phyloP scores from a whole-genome alignment of 345 rosid species.

The Triadica sebifera region DNA sequence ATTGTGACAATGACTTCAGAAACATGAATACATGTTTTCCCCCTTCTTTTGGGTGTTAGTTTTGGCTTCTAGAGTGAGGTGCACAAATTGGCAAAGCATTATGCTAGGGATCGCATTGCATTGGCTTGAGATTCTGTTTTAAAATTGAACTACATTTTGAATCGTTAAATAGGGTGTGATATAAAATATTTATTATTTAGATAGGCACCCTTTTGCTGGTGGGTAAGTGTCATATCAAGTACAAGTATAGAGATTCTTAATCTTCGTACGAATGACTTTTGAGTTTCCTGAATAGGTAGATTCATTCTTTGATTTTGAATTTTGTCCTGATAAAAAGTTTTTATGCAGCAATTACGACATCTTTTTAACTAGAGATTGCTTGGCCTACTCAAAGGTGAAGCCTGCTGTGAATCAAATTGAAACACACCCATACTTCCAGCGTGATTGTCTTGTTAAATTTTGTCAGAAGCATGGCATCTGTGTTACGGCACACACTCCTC shows the following conservation, averaged over 20 bases:
- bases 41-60: background rate
- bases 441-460: slow-evolving; percentile 80
- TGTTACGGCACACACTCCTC: slow-evolving; percentile 87
- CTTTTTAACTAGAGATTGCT: slow-evolving; percentile 81
- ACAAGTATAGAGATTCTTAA: background rate
- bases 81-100: background rate
- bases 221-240: background rate
- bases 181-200: no score
- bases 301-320: background rate
- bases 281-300: background rate
- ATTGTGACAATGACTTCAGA: background rate
- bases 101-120: background rate
- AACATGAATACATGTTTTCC: background rate
- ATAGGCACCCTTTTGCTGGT: background rate
- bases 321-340: slow-evolving; percentile 9
- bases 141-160: background rate
- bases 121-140: background rate
- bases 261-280: background rate
- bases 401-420: slow-evolving; percentile 98
- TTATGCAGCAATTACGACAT: slow-evolving; percentile 79
- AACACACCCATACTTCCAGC: slow-evolving; percentile 90
- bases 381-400: slow-evolving; percentile 88
- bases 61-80: background rate
- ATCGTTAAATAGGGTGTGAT: background rate
- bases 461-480: slow-evolving; percentile 82